Evolutionary conservation across 768 basidiomycete genomes (phyloP), one percentile per base, ranked within the genome.

Genomic region (Lyophyllum atratum): DNA sequence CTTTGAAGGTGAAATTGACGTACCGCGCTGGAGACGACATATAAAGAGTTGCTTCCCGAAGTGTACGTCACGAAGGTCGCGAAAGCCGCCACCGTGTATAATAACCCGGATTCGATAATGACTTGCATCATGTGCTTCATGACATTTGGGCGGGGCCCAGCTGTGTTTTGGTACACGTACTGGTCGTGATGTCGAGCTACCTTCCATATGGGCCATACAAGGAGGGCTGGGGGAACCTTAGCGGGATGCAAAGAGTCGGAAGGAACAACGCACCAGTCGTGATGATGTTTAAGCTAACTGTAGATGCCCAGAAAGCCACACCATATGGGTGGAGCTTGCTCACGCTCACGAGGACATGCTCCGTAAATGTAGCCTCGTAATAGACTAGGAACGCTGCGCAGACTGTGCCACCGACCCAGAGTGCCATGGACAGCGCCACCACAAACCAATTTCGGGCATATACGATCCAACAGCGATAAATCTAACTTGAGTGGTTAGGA

Each of bases 241-340:
- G 21, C 24, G 17, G 4, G 12, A 37, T 9, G 34, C 17, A 9
- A 9, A 37, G 5, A 37, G 8, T 9, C 6, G 22, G 9, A n/a
- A n/a, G 12, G 46, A 56, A 14, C n/a, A 26, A 57, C 56, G 33
- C 29, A 61, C 61, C 21, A 15, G 57, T 61, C 6, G 64, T 65
- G 21, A 63, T 34, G 21, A 63, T 17, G 51, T 63, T 65, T 5
- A 65, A 39, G 6, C 39, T 40, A 21, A 62, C 54, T 15, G 60
- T 64, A 4, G 59, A 48, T 3, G 47, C 60, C 64, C 64, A 65
- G 52, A 63, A 65, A 2, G 58, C n/a, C 2, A 40, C 31, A 6
- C 56, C 54, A 10, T 57, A 57, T 0, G 64, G 54, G 15, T 21
- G 43, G 1, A 65, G 50, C n/a, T 62, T 55, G 7, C 37, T 46